Evolutionary conservation across 768 basidiomycete species (phyloP), one percentile per base, ranked within the genome.

Genomic region (Mycena maculata): DNA sequence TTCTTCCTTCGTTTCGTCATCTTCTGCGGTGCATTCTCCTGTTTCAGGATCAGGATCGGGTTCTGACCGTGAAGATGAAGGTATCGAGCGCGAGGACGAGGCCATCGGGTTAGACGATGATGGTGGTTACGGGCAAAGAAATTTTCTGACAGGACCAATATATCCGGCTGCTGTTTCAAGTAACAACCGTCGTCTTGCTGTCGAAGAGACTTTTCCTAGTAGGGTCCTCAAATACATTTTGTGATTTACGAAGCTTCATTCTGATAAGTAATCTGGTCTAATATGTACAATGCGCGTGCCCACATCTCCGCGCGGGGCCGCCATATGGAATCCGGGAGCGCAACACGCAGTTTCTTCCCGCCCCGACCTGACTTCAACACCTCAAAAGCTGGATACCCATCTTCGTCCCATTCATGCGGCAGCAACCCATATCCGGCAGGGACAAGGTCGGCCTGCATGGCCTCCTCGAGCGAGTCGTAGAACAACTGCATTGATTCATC

Each of bases 341-440:
- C 54, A 22, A 74, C n/a, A 0, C 45, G 41, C 3, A 74, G 41
- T 23, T 56, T 22, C 41, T 62, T 63, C 42, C 25, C 23, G 12
- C 63, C 49, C 2, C 30, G 50, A 2, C 71, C 71, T 6, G 60
- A 60, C 45, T 57, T 64, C 28, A 73, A 30, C 25, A 69, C 61
- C 47, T 69, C 64, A 8, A 44, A 47, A 20, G 48, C 5, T 0
- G 65, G 70, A 31, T 74, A 74, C 8, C 42, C 39, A 0, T 53
- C 62, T 0, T n/a, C n/a, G 4, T 60, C 72, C 74, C 72, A 73
- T 50, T 76, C 73, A 4, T 25, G 33, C 18, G 63, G 48, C 4
- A 57, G 57, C 12, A 75, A 48, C 3, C 68, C 56, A 49, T 71
- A 74, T 6, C 70, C 47, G 5, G 49, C 7, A 1, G 70, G 72